These are phyloP conservation scores for Colletotrichum higginsianum DNA, from an alignment of 2,329 filamentous ascomycete species.

Conservation along the genomic window DNA sequence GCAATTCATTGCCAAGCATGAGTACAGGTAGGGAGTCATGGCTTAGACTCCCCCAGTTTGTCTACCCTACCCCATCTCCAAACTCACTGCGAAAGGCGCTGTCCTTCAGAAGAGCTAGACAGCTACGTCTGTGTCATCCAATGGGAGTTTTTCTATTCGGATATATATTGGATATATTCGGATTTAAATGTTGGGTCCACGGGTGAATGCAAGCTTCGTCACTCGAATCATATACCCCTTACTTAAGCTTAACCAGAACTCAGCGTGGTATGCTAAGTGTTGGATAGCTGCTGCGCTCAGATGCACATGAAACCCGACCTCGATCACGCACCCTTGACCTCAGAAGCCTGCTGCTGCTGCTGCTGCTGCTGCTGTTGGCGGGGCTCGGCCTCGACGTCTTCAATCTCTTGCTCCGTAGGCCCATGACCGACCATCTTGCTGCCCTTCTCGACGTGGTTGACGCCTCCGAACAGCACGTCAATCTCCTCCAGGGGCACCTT, in stretches of 20 bases:
- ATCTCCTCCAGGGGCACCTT: slow-evolving; percentile 67
- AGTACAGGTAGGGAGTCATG: too few species aligned
- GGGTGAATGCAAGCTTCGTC: too few species aligned
- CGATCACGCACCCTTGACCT: background rate
- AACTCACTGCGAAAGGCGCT: too few species aligned
- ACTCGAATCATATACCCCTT: background rate
- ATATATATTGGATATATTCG: too few species aligned
- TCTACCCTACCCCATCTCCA: too few species aligned
- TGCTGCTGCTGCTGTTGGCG: background rate
- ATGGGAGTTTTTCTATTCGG: background rate
- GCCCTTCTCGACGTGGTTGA: slow-evolving; percentile 69
- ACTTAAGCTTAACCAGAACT: background rate
- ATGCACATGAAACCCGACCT: background rate
- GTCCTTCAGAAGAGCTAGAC: too few species aligned
- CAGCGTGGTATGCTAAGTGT: background rate
- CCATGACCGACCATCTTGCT: slow-evolving; percentile 57
- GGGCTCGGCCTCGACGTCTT: background rate
- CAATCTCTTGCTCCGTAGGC: background rate
- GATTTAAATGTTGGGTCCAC: background rate
- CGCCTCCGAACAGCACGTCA: slow-evolving; percentile 67
- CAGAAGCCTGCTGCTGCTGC: background rate
- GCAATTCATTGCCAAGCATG: too few species aligned
- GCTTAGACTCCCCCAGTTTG: too few species aligned
- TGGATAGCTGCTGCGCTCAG: background rate
- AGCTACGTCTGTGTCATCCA: too few species aligned